Evolutionary conservation across 106 monocot genomes (phyloP).

Genomic region (Phalaenopsis aphrodite): DNA sequence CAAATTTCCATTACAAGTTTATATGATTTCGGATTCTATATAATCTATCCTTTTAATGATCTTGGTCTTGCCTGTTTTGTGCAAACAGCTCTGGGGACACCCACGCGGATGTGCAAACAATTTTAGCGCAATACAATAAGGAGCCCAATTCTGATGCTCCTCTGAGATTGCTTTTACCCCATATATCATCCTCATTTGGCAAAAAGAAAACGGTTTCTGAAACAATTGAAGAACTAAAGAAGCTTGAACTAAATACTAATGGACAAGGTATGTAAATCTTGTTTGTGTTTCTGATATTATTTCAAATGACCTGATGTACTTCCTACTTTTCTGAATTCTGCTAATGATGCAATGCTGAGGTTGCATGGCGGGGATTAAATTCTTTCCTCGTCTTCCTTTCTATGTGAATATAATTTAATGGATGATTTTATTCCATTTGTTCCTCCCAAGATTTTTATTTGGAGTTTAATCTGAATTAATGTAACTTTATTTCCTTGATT

Average conservation of each 20-base stretch:
- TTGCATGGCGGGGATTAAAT: neutral
- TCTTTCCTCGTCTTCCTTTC: neutral
- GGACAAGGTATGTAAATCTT: slow-evolving; percentile 27
- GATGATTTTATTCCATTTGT: neutral
- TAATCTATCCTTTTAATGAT: neutral
- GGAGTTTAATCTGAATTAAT: neutral
- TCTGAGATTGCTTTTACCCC: slow-evolving; percentile 44
- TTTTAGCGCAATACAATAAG: slow-evolving; percentile 28
- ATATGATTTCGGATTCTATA: neutral
- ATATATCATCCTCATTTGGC: slow-evolving; percentile 51
- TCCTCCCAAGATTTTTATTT: neutral
- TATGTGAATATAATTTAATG: neutral
- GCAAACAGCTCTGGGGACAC: slow-evolving; percentile 41
- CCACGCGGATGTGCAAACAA: slow-evolving; percentile 36
- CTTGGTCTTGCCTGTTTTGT: slow-evolving; percentile 5
- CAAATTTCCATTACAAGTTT: neutral
- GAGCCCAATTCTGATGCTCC: slow-evolving; percentile 52
- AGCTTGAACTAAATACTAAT: slow-evolving; percentile 34
- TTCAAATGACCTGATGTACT: slow-evolving; percentile 6
- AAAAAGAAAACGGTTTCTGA: slow-evolving; percentile 29
- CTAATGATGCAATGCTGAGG: neutral
- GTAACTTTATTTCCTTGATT: neutral
- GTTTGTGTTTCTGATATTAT: neutral
- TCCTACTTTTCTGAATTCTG: slow-evolving; percentile 1
- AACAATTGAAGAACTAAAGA: slow-evolving; percentile 42